Evolutionary conservation across 352 stramenopile species (phyloP).

Genomic region (Phytophthora foliorum): DNA sequence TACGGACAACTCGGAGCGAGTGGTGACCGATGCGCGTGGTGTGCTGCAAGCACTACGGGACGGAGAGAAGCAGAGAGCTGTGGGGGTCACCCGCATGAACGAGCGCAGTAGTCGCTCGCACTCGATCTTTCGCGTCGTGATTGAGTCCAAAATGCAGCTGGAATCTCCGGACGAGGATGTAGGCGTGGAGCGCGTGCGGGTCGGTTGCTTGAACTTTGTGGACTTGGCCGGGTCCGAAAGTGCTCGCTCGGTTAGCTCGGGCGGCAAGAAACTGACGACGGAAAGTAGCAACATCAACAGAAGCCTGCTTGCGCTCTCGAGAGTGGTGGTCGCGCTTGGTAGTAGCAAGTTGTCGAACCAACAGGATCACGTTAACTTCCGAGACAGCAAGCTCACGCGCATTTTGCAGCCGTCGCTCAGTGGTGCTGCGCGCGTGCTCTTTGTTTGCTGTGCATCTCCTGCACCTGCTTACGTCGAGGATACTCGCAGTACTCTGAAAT

Average conservation of each 20-base stretch:
- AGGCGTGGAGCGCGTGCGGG: slow-evolving; percentile 33
- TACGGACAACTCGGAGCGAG: slow-evolving; percentile 56
- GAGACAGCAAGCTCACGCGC: slow-evolving; percentile 94
- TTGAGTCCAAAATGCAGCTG: slow-evolving; percentile 48
- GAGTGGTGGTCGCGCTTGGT: slow-evolving; percentile 92
- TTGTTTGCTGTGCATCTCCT: slow-evolving; percentile 90
- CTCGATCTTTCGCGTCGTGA: slow-evolving; percentile 56
- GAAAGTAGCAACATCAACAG: slow-evolving; percentile 72
- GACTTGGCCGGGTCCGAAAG: slow-evolving; percentile 95
- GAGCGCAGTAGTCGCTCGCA: slow-evolving; percentile 67
- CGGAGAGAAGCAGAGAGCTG: slow-evolving; percentile 52
- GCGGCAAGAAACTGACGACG: slow-evolving; percentile 59
- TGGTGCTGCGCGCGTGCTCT: slow-evolving; percentile 81
- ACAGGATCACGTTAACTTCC: slow-evolving; percentile 90
- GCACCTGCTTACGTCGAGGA: slow-evolving; percentile 83
- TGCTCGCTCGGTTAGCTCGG: slow-evolving; percentile 82
- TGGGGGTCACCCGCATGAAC: slow-evolving; percentile 65
- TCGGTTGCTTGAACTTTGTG: slow-evolving; percentile 90
- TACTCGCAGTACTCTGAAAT: slow-evolving; percentile 93
- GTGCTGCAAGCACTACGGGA: slow-evolving; percentile 51
- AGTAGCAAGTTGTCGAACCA: slow-evolving; percentile 64
- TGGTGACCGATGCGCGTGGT: slow-evolving; percentile 49
- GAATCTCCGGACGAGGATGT: slow-evolving; percentile 17
- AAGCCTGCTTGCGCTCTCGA: slow-evolving; percentile 82
- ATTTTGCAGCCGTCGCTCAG: slow-evolving; percentile 92